phyloP scores from a whole-genome alignment of 1,284 basidiomycete species.

The Salmacisia buchloeana region DNA sequence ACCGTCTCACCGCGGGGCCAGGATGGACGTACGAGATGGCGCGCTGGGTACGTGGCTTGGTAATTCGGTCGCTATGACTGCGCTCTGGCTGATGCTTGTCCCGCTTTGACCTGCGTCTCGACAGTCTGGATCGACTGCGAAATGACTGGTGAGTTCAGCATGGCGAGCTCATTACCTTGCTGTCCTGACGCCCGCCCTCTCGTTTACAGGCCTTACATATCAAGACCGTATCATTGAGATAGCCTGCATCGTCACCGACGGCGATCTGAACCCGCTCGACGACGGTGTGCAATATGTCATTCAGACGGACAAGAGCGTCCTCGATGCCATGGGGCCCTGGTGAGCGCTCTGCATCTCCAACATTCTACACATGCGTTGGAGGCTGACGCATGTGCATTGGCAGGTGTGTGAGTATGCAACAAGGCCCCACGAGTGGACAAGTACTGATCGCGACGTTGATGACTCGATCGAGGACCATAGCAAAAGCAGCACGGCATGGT shows the following conservation, averaged over 20 bases:
- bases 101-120: constrained; percentile 44
- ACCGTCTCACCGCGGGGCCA: neutral
- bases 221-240: constrained; percentile 68
- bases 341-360: constrained; percentile 13
- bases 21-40: neutral
- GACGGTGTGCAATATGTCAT: constrained; percentile 68
- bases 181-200: neutral
- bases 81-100: neutral
- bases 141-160: constrained; percentile 20
- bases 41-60: neutral
- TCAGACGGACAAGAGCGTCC: constrained; percentile 59
- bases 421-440: neutral
- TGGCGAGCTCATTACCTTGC: neutral
- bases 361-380: too few species aligned
- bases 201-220: constrained; percentile 65
- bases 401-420: constrained; percentile 18
- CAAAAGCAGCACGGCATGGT: constrained; percentile 23
- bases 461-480: neutral
- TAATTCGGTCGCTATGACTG: neutral
- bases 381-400: neutral
- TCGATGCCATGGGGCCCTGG: constrained; percentile 56
- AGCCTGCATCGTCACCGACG: constrained; percentile 75
- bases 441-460: neutral
- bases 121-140: constrained; percentile 80
- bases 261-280: constrained; percentile 68